Evolutionary conservation across 768 basidiomycete genomes (phyloP), one percentile per base, ranked within the genome.

Genomic region (Boletus subcaerulescens): DNA sequence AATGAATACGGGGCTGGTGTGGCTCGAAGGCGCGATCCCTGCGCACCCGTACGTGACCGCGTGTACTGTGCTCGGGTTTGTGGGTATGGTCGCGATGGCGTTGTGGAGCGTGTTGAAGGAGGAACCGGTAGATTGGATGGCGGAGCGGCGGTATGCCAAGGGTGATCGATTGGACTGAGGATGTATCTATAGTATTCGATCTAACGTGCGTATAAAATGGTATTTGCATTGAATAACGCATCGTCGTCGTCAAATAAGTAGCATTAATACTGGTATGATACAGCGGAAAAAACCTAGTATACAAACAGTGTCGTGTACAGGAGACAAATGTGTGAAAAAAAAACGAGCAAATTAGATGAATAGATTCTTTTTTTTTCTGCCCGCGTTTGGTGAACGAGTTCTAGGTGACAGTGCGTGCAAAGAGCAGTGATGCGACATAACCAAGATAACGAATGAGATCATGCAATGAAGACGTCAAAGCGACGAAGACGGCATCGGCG

Each of bases 11-110:
- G 32, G n/a, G 24, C n/a, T 70, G 20, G 5, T 55, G 4, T 22
- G 13, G 15, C 18, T 61, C 6, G 60, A 62, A 32, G n/a, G 4
- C 2, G 48, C 17, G 15, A 45, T 70, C 39, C 50, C 8, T 0
- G 50, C 59, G 0, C 66, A 70, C 33, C 69, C 66, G 3, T 66
- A 69, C 33, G 13, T 61, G 48, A 55, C 54, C 3, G 50, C 36
- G 1, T 15, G 58, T 2, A 18, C 36, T 32, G 17, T 69, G 10
- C 18, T 59, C 4, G 55, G 31, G 0, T 36, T 70, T 22, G 17
- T 59, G 5, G 58, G 49, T 1, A 45, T 13, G 0, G 10, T 66
- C 2, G 48, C 51, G 2, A n/a, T 59, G 46, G 64, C 53, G 20
- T 45, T 70, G 22, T 45, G 53, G 15, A 53, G 42, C n/a, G 3